A percentile compares a stretch with the other conserved stretches of the same genome.
Evolutionary conservation across 306 rosid species (phyloP).

Genomic region (Sesbania bispinosa): DNA sequence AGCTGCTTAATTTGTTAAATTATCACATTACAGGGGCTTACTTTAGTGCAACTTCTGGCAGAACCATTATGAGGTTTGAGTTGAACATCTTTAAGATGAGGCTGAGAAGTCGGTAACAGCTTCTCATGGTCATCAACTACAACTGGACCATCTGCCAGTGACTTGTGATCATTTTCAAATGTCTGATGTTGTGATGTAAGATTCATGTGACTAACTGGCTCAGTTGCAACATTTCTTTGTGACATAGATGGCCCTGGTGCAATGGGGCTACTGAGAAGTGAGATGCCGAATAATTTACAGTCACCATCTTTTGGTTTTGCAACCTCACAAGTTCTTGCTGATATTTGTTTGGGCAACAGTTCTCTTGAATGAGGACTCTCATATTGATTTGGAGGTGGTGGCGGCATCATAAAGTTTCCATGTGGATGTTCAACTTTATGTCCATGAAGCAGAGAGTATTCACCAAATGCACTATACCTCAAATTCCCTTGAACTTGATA

Average conservation of each 20-base stretch:
- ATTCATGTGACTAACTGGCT: constrained; percentile 32
- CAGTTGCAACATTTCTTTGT: constrained; percentile 34
- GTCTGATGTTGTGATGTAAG: constrained; percentile 12
- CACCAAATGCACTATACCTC: constrained; percentile 52
- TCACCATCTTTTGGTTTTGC: constrained; percentile 60
- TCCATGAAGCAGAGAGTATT: constrained; percentile 49
- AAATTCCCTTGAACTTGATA: constrained; percentile 47
- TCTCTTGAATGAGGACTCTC: constrained; percentile 56
- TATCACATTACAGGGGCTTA: not conserved
- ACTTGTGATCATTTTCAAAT: constrained; percentile 47
- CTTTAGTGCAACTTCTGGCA: constrained; percentile 92
- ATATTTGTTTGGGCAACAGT: constrained; percentile 29
- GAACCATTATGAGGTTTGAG: constrained; percentile 50
- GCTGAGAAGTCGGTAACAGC: constrained; percentile 36
- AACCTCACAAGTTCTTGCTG: constrained; percentile 36
- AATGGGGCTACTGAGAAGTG: constrained; percentile 48
- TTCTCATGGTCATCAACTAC: constrained; percentile 45
- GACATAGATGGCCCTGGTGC: constrained; percentile 35
- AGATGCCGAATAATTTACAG: constrained; percentile 81
- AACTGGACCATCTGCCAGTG: constrained; percentile 36
- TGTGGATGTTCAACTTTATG: constrained; percentile 54
- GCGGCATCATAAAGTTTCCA: constrained; percentile 70
- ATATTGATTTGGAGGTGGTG: constrained; percentile 48
- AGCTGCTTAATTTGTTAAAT: not conserved
- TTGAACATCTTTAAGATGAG: constrained; percentile 51